These are phyloP conservation scores for Marasmius fiardii DNA, from an alignment of 1,284 basidiomycete genomes.

Conservation along the genomic window DNA sequence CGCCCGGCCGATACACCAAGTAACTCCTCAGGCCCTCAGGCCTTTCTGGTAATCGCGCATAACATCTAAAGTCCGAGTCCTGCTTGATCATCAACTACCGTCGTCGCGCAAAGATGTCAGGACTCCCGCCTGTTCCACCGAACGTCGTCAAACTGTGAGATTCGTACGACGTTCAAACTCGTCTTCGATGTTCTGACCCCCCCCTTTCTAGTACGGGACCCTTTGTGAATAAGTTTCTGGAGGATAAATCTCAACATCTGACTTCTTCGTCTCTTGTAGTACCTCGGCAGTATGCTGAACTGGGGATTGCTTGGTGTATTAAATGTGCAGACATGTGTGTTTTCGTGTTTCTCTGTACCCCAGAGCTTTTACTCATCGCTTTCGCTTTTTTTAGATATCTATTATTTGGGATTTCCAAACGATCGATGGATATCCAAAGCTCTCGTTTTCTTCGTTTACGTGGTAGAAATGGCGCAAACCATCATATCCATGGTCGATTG, in stretches of 20 bases:
- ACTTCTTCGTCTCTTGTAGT: not conserved
- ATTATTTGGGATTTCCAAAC: slow-evolving; percentile 22
- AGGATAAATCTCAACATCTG: not conserved
- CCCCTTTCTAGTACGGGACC: not conserved
- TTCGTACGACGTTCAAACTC: not conserved
- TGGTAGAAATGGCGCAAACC: slow-evolving; percentile 21
- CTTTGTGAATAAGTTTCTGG: not conserved
- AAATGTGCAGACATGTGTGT: not conserved
- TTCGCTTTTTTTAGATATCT: slow-evolving; percentile 16
- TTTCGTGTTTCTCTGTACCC: not conserved
- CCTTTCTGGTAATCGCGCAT: no score
- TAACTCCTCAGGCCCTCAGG: no score
- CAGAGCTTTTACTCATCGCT: not conserved
- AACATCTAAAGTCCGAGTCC: no score
- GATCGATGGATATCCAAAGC: slow-evolving; percentile 17
- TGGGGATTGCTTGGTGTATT: not conserved
- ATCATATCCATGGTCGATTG: slow-evolving; percentile 21
- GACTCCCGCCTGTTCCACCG: not conserved
- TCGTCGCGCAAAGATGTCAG: no score
- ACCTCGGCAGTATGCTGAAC: not conserved
- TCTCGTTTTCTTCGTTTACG: slow-evolving; percentile 20
- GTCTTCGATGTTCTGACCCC: not conserved
- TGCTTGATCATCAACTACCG: not conserved
- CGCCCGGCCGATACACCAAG: no score
- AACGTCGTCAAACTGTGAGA: not conserved